Percentiles rank a stretch among this genome's conserved stretches.
phyloP scores from a whole-genome alignment of 306 rosid species.

The Inga oerstediana region DNA sequence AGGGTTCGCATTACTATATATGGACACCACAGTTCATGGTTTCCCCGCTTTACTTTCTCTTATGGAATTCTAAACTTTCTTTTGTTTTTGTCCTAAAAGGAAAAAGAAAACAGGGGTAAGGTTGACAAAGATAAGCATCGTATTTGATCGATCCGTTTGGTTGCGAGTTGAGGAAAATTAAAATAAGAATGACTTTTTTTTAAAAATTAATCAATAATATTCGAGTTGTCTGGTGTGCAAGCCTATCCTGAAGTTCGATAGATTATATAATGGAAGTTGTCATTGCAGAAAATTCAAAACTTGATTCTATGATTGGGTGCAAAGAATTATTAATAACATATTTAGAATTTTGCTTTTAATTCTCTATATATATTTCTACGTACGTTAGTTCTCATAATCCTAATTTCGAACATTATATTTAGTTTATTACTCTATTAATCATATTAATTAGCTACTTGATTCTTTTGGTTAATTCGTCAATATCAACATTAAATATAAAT shows the following conservation, averaged over 20 bases:
- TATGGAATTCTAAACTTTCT: background rate
- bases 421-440: too few species aligned
- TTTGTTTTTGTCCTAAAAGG: background rate
- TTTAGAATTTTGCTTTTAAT: too few species aligned
- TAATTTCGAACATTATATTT: too few species aligned
- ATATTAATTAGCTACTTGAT: too few species aligned
- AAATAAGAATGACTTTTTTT: background rate
- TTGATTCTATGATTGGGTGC: too few species aligned
- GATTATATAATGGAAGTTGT: background rate
- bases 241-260: background rate
- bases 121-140: background rate
- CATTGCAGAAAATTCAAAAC: background rate
- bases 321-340: too few species aligned
- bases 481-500: too few species aligned
- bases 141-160: background rate
- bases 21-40: background rate
- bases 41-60: background rate
- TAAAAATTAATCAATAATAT: background rate
- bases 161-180: background rate
- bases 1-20: background rate
- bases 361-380: too few species aligned
- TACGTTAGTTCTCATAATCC: too few species aligned
- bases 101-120: background rate
- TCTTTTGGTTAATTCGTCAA: too few species aligned
- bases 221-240: background rate